phyloP scores from a whole-genome alignment of 306 rosid species.

The Fragaria vesca region DNA sequence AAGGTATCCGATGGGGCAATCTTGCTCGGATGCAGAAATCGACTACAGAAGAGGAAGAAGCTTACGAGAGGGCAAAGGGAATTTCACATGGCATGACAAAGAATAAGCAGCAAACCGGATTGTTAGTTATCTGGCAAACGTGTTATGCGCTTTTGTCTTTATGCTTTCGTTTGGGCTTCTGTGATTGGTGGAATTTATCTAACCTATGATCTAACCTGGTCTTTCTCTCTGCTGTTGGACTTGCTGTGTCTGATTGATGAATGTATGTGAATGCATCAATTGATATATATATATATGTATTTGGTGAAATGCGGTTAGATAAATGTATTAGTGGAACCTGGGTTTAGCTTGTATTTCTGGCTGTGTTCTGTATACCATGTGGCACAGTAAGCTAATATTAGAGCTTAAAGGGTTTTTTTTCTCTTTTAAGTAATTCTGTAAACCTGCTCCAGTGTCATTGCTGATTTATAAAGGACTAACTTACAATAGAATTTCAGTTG shows the following conservation, averaged over 20 bases:
- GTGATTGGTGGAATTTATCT: constrained; percentile 65
- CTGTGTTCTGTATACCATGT: constrained; percentile 10
- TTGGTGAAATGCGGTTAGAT: constrained; percentile 12
- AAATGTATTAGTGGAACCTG: constrained; percentile 19
- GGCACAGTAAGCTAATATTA: not conserved
- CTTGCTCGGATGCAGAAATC: constrained; percentile 95
- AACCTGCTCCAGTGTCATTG: not conserved
- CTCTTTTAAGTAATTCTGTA: not conserved
- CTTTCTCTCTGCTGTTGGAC: constrained; percentile 43
- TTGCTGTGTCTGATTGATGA: constrained; percentile 49
- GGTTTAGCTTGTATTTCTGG: constrained; percentile 19
- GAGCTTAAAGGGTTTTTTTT: not conserved
- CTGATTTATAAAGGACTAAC: too few relatives aligned
- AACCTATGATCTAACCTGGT: constrained; percentile 71
- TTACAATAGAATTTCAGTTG: too few relatives aligned
- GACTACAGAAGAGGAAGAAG: constrained; percentile 95
- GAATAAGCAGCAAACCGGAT: constrained; percentile 41
- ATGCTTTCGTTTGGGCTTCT: constrained; percentile 41
- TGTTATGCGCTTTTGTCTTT: constrained; percentile 42
- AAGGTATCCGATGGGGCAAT: constrained; percentile 68
- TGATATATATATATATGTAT: constrained; percentile 17
- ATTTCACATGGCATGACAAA: constrained; percentile 56
- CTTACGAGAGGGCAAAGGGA: constrained; percentile 66
- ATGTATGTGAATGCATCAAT: constrained; percentile 34
- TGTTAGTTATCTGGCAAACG: constrained; percentile 37